Conservation (phyloP, 305 asterid species). For the Fraxinus sp. region DNA sequence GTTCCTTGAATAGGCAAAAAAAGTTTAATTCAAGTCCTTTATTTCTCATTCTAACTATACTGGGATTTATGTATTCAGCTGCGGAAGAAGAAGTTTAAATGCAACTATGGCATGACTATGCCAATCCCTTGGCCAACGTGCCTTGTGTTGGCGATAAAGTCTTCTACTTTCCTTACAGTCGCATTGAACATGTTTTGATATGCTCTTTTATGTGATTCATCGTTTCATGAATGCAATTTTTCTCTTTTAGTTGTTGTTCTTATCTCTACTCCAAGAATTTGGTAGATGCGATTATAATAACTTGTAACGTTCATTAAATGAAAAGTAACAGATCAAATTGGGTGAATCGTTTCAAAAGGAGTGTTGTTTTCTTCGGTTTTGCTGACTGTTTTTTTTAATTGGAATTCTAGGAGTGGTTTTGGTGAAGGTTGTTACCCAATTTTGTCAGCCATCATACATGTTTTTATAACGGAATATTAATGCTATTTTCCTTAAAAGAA, state of each 20-base stretch:
- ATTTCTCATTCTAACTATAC: neutral
- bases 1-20: no score
- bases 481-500: neutral
- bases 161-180: slow-evolving; percentile 37
- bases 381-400: neutral
- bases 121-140: slow-evolving; percentile 29
- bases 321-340: neutral
- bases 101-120: slow-evolving; percentile 29
- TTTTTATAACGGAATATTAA: neutral
- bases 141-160: slow-evolving; percentile 21
- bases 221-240: neutral
- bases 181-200: slow-evolving; percentile 26
- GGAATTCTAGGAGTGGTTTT: neutral
- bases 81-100: neutral
- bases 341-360: neutral
- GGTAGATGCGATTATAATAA: neutral
- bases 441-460: neutral
- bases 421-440: neutral
- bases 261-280: neutral
- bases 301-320: neutral
- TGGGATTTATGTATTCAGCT: neutral
- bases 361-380: neutral
- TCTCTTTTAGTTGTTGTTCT: neutral
- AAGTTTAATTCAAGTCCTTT: neutral
- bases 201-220: neutral